Percentiles rank a stretch among this genome's conserved stretches.
These are phyloP conservation scores for Kodamaea sagamina DNA, from an alignment of 805 yeast genomes.

Conservation along the genomic window DNA sequence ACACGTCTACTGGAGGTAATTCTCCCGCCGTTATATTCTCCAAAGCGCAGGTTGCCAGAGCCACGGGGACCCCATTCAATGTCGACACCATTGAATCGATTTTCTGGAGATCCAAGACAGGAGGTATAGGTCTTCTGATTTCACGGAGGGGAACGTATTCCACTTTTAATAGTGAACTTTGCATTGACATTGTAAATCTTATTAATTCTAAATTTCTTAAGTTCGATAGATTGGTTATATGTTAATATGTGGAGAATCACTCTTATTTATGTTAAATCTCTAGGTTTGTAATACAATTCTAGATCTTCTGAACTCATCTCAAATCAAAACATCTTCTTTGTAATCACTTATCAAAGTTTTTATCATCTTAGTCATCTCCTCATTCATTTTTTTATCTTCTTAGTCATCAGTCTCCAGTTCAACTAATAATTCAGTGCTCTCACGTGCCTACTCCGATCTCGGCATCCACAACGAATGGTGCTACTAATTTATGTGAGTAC, in stretches of 20 bases:
- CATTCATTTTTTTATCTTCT: no score
- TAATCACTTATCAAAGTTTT: no score
- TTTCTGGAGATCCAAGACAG: constrained; percentile 72
- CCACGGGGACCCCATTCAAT: constrained; percentile 61
- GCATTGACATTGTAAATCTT: constrained; percentile 67
- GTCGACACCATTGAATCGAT: constrained; percentile 81
- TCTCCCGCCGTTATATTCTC: constrained; percentile 58
- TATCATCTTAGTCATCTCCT: no score
- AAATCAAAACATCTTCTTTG: no score
- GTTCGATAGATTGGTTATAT: no score
- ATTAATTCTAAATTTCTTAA: no score
- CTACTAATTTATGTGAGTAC: neutral
- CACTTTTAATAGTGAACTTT: constrained; percentile 56
- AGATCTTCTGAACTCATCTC: no score
- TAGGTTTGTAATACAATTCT: no score
- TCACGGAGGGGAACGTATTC: constrained; percentile 64
- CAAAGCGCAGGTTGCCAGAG: constrained; percentile 59
- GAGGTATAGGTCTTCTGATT: constrained; percentile 81
- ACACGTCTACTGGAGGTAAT: constrained; percentile 80
- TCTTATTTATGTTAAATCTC: constrained; percentile 2
- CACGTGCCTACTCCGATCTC: constrained; percentile 5
- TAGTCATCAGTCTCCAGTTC: no score
- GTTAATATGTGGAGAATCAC: neutral
- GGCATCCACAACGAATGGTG: constrained; percentile 1
- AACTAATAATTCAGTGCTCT: neutral